These are phyloP conservation scores for Phaeosphaeriaceae sp. DNA, from an alignment of 2,329 filamentous ascomycete genomes.

Conservation along the genomic window DNA sequence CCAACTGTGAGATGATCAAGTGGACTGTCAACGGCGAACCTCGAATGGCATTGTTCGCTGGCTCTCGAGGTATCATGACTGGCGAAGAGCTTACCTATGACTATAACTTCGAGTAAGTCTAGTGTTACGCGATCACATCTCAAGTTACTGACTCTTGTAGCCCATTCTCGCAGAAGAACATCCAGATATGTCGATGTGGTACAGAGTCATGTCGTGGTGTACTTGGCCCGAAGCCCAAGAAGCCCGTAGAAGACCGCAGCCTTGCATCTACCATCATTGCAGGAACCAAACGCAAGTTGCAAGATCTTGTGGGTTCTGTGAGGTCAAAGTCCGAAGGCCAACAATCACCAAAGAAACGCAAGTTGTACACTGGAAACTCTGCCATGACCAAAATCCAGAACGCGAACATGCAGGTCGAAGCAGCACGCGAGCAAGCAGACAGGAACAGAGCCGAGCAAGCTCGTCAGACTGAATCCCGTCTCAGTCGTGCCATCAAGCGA, in stretches of 20 bases:
- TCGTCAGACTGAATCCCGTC: conserved; percentile 41
- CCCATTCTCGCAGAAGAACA: conserved; percentile 64
- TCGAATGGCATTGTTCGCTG: conserved; percentile 95
- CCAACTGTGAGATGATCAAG: conserved; percentile 97
- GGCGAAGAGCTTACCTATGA: conserved; percentile 97
- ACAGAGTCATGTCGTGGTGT: conserved; percentile 68
- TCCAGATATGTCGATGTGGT: conserved; percentile 70
- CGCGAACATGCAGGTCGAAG: conserved; percentile 23
- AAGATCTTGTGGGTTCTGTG: conserved; percentile 34
- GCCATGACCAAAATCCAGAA: conserved; percentile 36
- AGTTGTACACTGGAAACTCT: conserved; percentile 22
- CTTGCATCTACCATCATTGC: conserved; percentile 36
- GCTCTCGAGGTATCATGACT: conserved; percentile 87
- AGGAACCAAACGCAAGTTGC: conserved; percentile 46
- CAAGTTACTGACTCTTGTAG: conserved; percentile 28
- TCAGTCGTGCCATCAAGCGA: conserved; percentile 41
- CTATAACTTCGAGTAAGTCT: conserved; percentile 73
- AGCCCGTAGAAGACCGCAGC: conserved; percentile 49
- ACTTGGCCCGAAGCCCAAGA: conserved; percentile 64
- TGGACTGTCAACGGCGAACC: conserved; percentile 95
- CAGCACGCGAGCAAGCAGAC: conserved; percentile 34
- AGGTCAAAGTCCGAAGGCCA: conserved; percentile 26
- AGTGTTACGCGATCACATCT: too few species aligned
- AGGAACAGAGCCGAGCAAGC: conserved; percentile 35
- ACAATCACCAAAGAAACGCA: conserved; percentile 44